Conservation (phyloP, 108 stramenopile species). For the Epithemia pelagica region DNA sequence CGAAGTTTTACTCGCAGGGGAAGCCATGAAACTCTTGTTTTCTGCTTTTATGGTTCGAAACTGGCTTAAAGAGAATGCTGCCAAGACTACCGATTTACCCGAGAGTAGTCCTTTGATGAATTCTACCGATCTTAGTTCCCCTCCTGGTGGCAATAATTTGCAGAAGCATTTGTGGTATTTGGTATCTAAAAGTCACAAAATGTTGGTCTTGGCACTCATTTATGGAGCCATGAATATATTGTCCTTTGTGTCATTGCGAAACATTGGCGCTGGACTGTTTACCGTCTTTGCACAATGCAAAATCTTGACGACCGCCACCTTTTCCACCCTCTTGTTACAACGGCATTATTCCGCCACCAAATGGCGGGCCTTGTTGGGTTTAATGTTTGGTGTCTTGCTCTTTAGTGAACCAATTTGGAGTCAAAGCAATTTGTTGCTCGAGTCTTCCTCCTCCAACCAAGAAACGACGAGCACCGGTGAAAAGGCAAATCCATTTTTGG, state of each 20-base stretch:
- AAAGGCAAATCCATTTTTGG: conserved; percentile 52
- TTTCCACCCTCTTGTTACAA: conserved; percentile 69
- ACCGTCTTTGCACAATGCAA: conserved; percentile 89
- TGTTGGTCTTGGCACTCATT: conserved; percentile 80
- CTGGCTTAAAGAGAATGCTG: conserved; percentile 10
- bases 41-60: conserved; percentile 55
- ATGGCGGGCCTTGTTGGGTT: conserved; percentile 83
- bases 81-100: background rate
- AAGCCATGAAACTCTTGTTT: conserved; percentile 72
- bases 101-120: background rate
- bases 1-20: conserved; percentile 71
- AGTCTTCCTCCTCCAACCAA: too few species aligned
- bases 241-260: conserved; percentile 76
- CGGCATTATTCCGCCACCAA: conserved; percentile 76
- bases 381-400: conserved; percentile 83
- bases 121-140: background rate
- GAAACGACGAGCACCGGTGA: conserved; percentile 2
- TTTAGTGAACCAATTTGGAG: conserved; percentile 84
- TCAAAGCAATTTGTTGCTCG: conserved; percentile 20
- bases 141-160: conserved; percentile 5
- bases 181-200: conserved; percentile 64
- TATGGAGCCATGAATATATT: conserved; percentile 92
- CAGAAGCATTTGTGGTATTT: conserved; percentile 43
- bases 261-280: conserved; percentile 89
- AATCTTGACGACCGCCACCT: conserved; percentile 89